These are phyloP conservation scores for Pleurotus cornucopiae DNA, from an alignment of 768 basidiomycete species.

Conservation along the genomic window DNA sequence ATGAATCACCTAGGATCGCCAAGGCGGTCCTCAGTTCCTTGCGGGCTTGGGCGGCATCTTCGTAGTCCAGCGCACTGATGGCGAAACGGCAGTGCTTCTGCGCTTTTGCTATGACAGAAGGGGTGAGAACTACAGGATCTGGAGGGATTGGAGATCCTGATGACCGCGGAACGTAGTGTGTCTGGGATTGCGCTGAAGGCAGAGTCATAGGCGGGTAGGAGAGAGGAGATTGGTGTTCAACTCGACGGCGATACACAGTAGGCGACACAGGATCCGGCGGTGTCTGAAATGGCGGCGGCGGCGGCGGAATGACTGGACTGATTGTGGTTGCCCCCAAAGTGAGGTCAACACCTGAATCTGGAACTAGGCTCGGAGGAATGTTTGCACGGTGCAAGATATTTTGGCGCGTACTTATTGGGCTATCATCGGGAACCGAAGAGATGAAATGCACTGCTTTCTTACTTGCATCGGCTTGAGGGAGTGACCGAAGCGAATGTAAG, in stretches of 20 bases:
- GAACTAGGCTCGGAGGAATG: conserved; percentile 14
- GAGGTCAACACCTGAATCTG: conserved; percentile 3
- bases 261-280: conserved; percentile 10
- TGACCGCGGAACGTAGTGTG: conserved; percentile 13
- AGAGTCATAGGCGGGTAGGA: not conserved
- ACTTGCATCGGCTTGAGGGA: conserved; percentile 25
- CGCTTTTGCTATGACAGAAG: conserved; percentile 61
- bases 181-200: conserved; percentile 7
- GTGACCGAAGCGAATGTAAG: not conserved
- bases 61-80: conserved; percentile 93
- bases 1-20: conserved; percentile 50
- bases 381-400: conserved; percentile 16
- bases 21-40: conserved; percentile 80
- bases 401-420: conserved; percentile 13
- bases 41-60: conserved; percentile 83
- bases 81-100: conserved; percentile 95
- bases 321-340: not conserved
- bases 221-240: conserved; percentile 5
- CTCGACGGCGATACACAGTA: conserved; percentile 4
- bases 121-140: conserved; percentile 49
- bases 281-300: not conserved
- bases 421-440: conserved; percentile 37
- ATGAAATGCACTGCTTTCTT: conserved; percentile 48
- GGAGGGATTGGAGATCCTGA: conserved; percentile 16
- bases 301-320: conserved; percentile 2